phyloP scores from a whole-genome alignment of 2,329 filamentous ascomycete genomes.

The Biscogniauxia marginata region DNA sequence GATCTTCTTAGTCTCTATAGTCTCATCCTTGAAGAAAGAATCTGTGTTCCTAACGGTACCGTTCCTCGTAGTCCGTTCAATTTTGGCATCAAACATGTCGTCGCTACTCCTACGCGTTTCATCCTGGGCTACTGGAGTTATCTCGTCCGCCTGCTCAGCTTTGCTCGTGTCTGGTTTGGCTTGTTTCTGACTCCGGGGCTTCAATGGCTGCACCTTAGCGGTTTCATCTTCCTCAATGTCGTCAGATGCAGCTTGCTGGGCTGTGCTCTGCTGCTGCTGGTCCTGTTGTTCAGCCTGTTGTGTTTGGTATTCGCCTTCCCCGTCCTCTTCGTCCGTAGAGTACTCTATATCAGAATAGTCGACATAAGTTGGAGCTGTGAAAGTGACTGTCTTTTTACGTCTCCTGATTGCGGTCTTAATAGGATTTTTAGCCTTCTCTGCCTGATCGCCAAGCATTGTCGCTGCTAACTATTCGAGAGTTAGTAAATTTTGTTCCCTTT shows the following conservation, averaged over 20 bases:
- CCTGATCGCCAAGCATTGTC: slow-evolving; percentile 60
- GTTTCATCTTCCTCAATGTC: slow-evolving; percentile 46
- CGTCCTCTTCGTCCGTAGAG: slow-evolving; percentile 72
- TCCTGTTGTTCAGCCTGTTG: slow-evolving; percentile 34
- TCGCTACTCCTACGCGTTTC: slow-evolving; percentile 55
- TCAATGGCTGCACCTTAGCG: slow-evolving; percentile 56
- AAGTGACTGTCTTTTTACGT: slow-evolving; percentile 85
- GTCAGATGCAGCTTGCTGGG: slow-evolving; percentile 32
- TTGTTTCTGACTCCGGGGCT: slow-evolving; percentile 45
- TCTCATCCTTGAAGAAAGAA: slow-evolving; percentile 97
- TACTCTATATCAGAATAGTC: slow-evolving; percentile 87
- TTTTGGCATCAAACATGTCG: slow-evolving; percentile 60
- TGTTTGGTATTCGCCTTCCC: slow-evolving; percentile 46
- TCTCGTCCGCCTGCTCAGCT: slow-evolving; percentile 35
- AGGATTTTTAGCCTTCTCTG: slow-evolving; percentile 78
- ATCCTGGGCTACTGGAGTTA: slow-evolving; percentile 18
- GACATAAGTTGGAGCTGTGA: slow-evolving; percentile 80
- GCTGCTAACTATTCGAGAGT: slow-evolving; percentile 52
- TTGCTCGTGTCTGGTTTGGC: slow-evolving; percentile 36
- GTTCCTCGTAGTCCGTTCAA: slow-evolving; percentile 68
- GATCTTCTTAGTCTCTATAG: slow-evolving; percentile 93
- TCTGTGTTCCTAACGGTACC: slow-evolving; percentile 88
- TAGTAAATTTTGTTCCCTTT: slow-evolving; percentile 16
- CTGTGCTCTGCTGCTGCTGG: slow-evolving; percentile 28
- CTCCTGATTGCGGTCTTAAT: slow-evolving; percentile 81